Conservation (phyloP, 1,284 basidiomycete species). For the Tilletia horrida region DNA sequence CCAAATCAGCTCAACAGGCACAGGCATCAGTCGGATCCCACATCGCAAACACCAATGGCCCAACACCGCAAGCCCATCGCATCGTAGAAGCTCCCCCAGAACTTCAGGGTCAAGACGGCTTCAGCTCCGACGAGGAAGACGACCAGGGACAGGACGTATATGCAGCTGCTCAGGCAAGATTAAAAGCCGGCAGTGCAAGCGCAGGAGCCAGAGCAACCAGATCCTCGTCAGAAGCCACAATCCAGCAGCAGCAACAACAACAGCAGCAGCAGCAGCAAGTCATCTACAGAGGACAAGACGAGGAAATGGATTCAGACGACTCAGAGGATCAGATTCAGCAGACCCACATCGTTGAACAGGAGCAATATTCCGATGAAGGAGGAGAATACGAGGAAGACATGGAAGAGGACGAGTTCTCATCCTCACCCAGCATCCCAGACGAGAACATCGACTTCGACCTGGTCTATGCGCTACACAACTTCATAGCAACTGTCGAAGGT, state of each 20-base stretch:
- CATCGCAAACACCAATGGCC: not conserved
- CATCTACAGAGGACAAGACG: slow-evolving; percentile 10
- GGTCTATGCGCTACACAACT: slow-evolving; percentile 55
- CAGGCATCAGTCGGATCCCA: slow-evolving; percentile 8
- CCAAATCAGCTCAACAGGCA: slow-evolving; percentile 20
- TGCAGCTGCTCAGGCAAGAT: slow-evolving; percentile 15
- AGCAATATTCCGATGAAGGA: slow-evolving; percentile 43
- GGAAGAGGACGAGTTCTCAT: slow-evolving; percentile 53
- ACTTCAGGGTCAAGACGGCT: slow-evolving; percentile 16
- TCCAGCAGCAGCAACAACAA: not conserved
- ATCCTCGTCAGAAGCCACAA: slow-evolving; percentile 19
- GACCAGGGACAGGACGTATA: slow-evolving; percentile 21
- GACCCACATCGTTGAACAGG: slow-evolving; percentile 12
- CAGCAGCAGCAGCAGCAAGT: not conserved
- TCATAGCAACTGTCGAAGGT: slow-evolving; percentile 53
- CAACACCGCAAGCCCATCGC: not conserved
- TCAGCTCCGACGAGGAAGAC: slow-evolving; percentile 19
- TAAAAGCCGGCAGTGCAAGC: slow-evolving; percentile 24
- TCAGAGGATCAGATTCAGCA: slow-evolving; percentile 15
- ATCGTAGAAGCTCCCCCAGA: slow-evolving; percentile 16
- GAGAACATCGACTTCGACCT: slow-evolving; percentile 56
- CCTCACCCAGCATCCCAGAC: slow-evolving; percentile 53
- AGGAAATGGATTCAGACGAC: slow-evolving; percentile 21
- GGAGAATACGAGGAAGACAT: slow-evolving; percentile 42
- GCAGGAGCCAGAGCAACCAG: slow-evolving; percentile 13